Base-by-base conservation (phyloP, 2,329 filamentous ascomycete species). In the Alternaria dauci region DNA sequence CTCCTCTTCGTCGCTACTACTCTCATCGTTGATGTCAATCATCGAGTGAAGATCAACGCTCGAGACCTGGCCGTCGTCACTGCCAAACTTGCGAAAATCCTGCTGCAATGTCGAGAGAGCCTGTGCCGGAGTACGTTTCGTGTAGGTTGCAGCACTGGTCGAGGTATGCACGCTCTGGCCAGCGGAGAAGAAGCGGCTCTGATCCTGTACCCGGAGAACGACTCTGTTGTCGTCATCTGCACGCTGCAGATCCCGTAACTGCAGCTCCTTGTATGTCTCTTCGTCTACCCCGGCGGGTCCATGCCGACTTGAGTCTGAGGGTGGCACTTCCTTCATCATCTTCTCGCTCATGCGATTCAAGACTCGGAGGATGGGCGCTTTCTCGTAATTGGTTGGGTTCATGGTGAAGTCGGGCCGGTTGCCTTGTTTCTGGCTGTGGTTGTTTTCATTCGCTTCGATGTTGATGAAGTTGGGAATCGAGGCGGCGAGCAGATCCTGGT, bases 311-410 rank as follows among this genome's bases (percentile, higher is more conserved):
- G 83, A 81, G 75, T 97, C 93, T 5, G 90, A 88, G 1, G 93
- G 91, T 2, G 91, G 88, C 11, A 97, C 92, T 66, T 94, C 91
- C 48, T 91, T 91, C 86, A 99, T 90, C 76, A 99, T 91, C 79
- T 96, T 97, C 78, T 95, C 93, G 71, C 93, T 97, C 57, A 98
- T 85, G 62, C 87, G 92, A 76, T 99, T 99, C 57, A 99, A 82
- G 0, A 92, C 93, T 63, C 91, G 89, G 65, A 98, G 90, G 63
- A 98, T 96, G 11, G 93, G 94, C 2, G 95, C 89, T 74, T 95
- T 94, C 46, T 90, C 87, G 47, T 87, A 82, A 11, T 88, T 85
- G 2, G 84, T 85, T 2, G 93, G 93, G 34, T 92, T 87, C 93
- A 98, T 97, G 66, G 96, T 95, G 36, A 91, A 81, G 75, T 98